These are phyloP conservation scores for Candida labiduridarum DNA, from an alignment of 1,139 yeast species.

Conservation along the genomic window DNA sequence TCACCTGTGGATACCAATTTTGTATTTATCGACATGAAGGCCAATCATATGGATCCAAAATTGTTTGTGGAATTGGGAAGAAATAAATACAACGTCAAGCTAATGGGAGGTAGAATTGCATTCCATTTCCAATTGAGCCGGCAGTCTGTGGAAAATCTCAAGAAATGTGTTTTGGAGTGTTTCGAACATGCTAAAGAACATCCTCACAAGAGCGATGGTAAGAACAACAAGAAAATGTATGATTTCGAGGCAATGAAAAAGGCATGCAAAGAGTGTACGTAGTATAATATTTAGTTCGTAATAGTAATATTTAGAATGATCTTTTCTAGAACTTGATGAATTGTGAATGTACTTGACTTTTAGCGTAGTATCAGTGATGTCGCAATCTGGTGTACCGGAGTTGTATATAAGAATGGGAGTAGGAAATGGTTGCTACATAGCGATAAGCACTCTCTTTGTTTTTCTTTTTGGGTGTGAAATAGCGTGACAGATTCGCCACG, in stretches of 20 bases:
- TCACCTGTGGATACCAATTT: slow-evolving; percentile 87
- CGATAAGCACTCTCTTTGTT: too few species aligned
- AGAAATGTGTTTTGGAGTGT: slow-evolving; percentile 61
- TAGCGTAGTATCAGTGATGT: too few species aligned
- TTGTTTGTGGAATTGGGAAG: slow-evolving; percentile 57
- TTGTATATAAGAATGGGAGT: too few species aligned
- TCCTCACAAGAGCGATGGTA: slow-evolving; percentile 26
- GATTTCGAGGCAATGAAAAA: slow-evolving; percentile 27
- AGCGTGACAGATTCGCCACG: too few species aligned
- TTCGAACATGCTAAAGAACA: slow-evolving; percentile 40
- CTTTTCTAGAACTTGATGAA: background rate
- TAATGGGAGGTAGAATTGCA: slow-evolving; percentile 78
- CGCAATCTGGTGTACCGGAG: too few species aligned
- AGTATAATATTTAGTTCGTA: background rate
- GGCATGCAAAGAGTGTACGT: background rate
- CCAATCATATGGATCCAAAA: slow-evolving; percentile 61
- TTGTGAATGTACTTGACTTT: too few species aligned
- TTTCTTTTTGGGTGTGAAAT: too few species aligned
- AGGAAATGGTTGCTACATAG: too few species aligned
- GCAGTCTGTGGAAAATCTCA: slow-evolving; percentile 67
- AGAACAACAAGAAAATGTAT: slow-evolving; percentile 35
- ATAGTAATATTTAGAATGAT: background rate
- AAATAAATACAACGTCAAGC: slow-evolving; percentile 58
- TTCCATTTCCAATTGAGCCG: slow-evolving; percentile 80
- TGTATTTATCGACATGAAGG: slow-evolving; percentile 71